Conservation (phyloP, 2,329 filamentous ascomycete genomes). For the Pseudodiploospora longispora region DNA sequence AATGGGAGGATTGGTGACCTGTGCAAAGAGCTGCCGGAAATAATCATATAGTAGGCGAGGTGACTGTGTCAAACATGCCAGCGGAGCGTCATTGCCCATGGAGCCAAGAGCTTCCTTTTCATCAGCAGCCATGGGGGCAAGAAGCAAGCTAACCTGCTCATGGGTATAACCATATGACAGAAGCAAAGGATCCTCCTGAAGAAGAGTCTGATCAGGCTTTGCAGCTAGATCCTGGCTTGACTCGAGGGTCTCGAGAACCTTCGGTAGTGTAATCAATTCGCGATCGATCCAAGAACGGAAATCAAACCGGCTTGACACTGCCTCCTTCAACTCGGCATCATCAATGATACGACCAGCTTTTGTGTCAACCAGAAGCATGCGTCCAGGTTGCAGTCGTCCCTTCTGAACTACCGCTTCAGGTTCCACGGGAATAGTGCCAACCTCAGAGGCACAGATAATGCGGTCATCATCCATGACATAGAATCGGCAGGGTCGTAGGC, state of each 20-base stretch:
- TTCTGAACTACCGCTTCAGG: slow-evolving; percentile 88
- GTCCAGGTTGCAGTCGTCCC: slow-evolving; percentile 85
- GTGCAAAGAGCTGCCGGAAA: slow-evolving; percentile 94
- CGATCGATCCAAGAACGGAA: slow-evolving; percentile 84
- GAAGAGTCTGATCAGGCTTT: slow-evolving; percentile 57
- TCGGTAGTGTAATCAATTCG: slow-evolving; percentile 74
- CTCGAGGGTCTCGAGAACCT: slow-evolving; percentile 57
- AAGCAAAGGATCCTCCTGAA: slow-evolving; percentile 79
- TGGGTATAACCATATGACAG: slow-evolving; percentile 90
- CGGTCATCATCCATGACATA: slow-evolving; percentile 95
- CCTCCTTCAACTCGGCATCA: slow-evolving; percentile 82
- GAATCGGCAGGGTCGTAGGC: slow-evolving; percentile 89
- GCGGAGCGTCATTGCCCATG: slow-evolving; percentile 93
- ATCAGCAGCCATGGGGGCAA: slow-evolving; percentile 93
- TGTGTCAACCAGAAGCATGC: slow-evolving; percentile 94
- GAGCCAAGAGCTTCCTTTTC: slow-evolving; percentile 95
- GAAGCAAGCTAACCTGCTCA: slow-evolving; percentile 85
- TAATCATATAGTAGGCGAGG: slow-evolving; percentile 90
- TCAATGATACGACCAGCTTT: slow-evolving; percentile 85
- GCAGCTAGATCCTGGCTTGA: slow-evolving; percentile 55
- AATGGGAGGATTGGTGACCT: slow-evolving; percentile 96
- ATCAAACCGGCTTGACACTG: slow-evolving; percentile 77
- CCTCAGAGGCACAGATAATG: slow-evolving; percentile 94
- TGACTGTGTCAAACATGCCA: slow-evolving; percentile 84
- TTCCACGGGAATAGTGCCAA: slow-evolving; percentile 86